Evolutionary conservation across 768 basidiomycete genomes (phyloP), one percentile per base, ranked within the genome.

Genomic region (Russula vinacea): DNA sequence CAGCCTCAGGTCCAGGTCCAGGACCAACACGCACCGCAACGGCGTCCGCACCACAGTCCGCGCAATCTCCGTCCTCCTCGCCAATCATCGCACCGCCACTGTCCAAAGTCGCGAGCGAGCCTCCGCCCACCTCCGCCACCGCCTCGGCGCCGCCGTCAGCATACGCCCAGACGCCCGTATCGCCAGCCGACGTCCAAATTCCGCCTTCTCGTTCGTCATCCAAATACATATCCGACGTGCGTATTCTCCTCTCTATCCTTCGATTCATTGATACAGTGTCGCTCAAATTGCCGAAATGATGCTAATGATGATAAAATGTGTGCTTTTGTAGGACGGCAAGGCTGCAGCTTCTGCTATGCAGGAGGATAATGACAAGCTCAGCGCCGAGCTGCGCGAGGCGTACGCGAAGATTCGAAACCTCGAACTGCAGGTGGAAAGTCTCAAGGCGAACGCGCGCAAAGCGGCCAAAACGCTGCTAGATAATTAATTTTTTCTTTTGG

Each of bases 401-500:
- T 81, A 88, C 44, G 85, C 87, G 74, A 84, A 89, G 77, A 93
- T 95, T 58, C 80, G 94, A 62, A 87, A 87, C 69, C 75, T 95
- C 56, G 92, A 94, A 76, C 72, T 94, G 63, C 89, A 92, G 76
- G 84, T 93, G 22, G 91, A 94, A 76, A 79, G 80, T 16, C 74
- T 90, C 67, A 82, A 82, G 62, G 85, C 86, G 19, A 93, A 92
- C 70, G 89, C 90, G 62, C 79, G 83, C 70, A 89, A 84, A 71
- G 90, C 90, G 2, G 87, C 88, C 14, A 83, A 88, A 72, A 78
- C 87, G 42, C 73, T 92, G 66, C 62, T 79, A 64, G 55, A 65
- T 40, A 71, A 76, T 11, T 52, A 35, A 67, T 56, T 17, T 50
- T 14, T 14, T 29, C 13, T 10, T 10, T n/a, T 44, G 19, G 19